Evolutionary conservation across 768 basidiomycete species (phyloP).

Genomic region (Lactifluus volemus): DNA sequence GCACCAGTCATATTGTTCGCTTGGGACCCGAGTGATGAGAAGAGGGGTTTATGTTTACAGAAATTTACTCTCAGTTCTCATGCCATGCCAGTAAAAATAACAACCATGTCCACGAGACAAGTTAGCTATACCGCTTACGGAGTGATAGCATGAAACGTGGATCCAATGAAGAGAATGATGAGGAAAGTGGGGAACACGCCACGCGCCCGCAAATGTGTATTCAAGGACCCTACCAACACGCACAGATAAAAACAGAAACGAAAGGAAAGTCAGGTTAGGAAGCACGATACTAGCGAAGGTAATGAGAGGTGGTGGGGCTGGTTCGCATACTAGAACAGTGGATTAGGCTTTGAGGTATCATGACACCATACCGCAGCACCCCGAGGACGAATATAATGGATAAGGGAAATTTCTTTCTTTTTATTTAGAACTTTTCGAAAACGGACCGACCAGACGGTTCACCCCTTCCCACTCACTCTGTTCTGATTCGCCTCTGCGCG

Average conservation of each 20-base stretch:
- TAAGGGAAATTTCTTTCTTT: neutral
- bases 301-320: neutral
- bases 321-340: slow-evolving; percentile 6
- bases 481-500: neutral
- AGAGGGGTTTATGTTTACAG: too few relatives aligned
- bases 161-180: neutral
- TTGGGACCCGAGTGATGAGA: too few relatives aligned
- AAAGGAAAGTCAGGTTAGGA: neutral
- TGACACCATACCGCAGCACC: slow-evolving; percentile 1
- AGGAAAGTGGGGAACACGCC: neutral
- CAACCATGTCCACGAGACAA: too few relatives aligned
- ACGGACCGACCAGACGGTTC: neutral
- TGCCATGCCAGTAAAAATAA: too few relatives aligned
- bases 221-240: neutral
- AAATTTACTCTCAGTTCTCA: too few relatives aligned
- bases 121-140: too few relatives aligned
- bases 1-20: too few relatives aligned
- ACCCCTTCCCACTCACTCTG: neutral
- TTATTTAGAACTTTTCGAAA: neutral
- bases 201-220: neutral
- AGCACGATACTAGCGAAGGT: neutral
- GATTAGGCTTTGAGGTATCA: slow-evolving; percentile 3
- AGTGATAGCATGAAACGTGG: neutral
- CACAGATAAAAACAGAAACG: neutral
- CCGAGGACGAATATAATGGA: neutral